Evolutionary conservation across 495 filamentous ascomycete species (phyloP).

Genomic region (Pyrenopolyporus hunteri): DNA sequence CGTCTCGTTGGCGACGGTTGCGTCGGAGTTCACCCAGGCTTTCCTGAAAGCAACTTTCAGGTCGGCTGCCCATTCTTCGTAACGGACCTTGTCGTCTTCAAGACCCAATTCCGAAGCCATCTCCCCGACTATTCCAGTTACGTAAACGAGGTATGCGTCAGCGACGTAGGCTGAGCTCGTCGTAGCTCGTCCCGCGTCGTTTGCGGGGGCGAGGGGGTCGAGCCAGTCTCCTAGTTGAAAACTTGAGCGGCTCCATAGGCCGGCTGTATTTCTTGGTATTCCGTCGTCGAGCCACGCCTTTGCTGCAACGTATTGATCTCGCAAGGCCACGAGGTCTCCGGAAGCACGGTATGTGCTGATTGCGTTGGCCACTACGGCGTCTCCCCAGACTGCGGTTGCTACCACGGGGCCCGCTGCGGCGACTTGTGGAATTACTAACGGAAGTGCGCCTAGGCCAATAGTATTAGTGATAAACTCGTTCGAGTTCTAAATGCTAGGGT

Average conservation of each 20-base stretch:
- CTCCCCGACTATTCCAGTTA: conserved; percentile 45
- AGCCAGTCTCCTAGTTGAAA: conserved; percentile 61
- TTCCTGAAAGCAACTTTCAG: conserved; percentile 48
- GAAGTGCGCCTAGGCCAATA: conserved; percentile 34
- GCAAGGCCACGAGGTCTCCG: conserved; percentile 51
- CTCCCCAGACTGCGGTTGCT: conserved; percentile 53
- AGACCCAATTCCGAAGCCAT: conserved; percentile 44
- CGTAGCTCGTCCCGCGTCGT: conserved; percentile 47
- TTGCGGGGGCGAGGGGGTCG: conserved; percentile 55
- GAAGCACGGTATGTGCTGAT: conserved; percentile 51
- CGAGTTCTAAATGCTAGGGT: no score
- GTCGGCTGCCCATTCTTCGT: conserved; percentile 29
- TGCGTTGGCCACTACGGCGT: conserved; percentile 52
- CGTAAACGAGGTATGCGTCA: conserved; percentile 59
- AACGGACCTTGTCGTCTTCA: conserved; percentile 39
- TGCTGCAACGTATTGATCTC: conserved; percentile 53
- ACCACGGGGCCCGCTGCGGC: conserved; percentile 18
- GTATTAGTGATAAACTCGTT: conserved; percentile 2
- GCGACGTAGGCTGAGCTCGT: conserved; percentile 53
- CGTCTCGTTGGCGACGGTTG: conserved; percentile 51
- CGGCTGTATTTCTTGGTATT: conserved; percentile 48
- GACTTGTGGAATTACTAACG: conserved; percentile 53
- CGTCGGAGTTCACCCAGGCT: conserved; percentile 50
- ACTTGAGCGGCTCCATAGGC: conserved; percentile 47
- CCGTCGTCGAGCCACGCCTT: conserved; percentile 56